These are phyloP conservation scores for Ascochyta fabae DNA, from an alignment of 2,329 filamentous ascomycete species.

Conservation along the genomic window DNA sequence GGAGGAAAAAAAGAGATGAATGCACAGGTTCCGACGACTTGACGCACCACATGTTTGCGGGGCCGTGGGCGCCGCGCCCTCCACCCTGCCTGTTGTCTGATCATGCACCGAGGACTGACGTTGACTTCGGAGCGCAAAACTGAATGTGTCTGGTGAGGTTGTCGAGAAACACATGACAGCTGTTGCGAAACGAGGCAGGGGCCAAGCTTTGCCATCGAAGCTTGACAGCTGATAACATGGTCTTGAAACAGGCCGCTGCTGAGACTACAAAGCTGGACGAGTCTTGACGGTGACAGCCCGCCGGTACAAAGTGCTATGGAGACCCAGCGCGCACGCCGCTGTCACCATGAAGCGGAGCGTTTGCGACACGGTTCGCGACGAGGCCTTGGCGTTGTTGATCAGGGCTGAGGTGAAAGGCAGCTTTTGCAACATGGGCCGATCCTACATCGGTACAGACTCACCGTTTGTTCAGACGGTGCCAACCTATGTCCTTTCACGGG, in stretches of 20 bases:
- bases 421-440: conserved; percentile 5
- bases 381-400: background rate
- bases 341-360: conserved; percentile 1
- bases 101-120: background rate
- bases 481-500: background rate
- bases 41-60: conserved; percentile 6
- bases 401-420: background rate
- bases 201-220: conserved; percentile 12
- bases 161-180: conserved; percentile 11
- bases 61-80: background rate
- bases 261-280: background rate
- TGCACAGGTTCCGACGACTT: background rate
- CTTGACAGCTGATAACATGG: conserved; percentile 6
- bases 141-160: conserved; percentile 6
- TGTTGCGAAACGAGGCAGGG: conserved; percentile 9
- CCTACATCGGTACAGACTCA: background rate
- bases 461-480: background rate
- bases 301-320: background rate
- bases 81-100: conserved; percentile 4
- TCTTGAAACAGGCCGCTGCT: conserved; percentile 1
- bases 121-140: conserved; percentile 15
- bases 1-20: background rate
- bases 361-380: background rate
- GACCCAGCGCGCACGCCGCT: conserved; percentile 1
- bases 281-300: background rate